phyloP scores from a whole-genome alignment of 2,329 filamentous ascomycete genomes.

The Uncinocarpus reesii region DNA sequence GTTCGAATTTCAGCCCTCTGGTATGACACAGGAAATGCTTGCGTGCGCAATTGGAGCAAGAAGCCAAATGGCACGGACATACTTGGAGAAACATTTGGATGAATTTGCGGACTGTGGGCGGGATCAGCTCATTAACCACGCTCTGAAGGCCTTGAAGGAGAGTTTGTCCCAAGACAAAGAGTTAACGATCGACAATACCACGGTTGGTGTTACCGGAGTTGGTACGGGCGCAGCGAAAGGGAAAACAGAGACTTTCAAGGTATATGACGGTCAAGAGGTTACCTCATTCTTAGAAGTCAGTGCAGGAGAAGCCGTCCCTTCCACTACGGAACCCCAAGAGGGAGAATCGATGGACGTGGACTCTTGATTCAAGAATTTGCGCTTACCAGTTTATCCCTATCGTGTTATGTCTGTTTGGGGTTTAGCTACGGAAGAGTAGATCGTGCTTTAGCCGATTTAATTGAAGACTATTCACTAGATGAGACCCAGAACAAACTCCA shows the following conservation, averaged over 20 bases:
- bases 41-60: conserved; percentile 93
- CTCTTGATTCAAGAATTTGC: conserved; percentile 25
- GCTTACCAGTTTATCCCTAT: not conserved
- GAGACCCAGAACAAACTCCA: no score
- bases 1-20: conserved; percentile 95
- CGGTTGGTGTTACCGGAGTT: conserved; percentile 70
- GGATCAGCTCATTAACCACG: conserved; percentile 85
- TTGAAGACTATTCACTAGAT: no score
- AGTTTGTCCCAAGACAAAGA: conserved; percentile 95
- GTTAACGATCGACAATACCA: conserved; percentile 93
- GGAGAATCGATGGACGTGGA: conserved; percentile 49
- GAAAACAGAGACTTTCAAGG: conserved; percentile 67
- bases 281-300: conserved; percentile 69
- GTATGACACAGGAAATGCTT: conserved; percentile 93
- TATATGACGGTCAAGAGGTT: conserved; percentile 82
- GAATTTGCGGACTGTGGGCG: conserved; percentile 63
- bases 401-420: conserved; percentile 5
- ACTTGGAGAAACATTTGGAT: conserved; percentile 85
- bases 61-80: conserved; percentile 95
- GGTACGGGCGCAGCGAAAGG: conserved; percentile 44
- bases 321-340: conserved; percentile 38
- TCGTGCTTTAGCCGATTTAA: not conserved
- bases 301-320: conserved; percentile 43
- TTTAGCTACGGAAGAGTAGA: conserved; percentile 9
- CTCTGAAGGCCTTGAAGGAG: conserved; percentile 84